A percentile compares a stretch with the other conserved stretches of the same genome.
Conservation (phyloP, 768 basidiomycete species). For the Tremella fuciformis region DNA sequence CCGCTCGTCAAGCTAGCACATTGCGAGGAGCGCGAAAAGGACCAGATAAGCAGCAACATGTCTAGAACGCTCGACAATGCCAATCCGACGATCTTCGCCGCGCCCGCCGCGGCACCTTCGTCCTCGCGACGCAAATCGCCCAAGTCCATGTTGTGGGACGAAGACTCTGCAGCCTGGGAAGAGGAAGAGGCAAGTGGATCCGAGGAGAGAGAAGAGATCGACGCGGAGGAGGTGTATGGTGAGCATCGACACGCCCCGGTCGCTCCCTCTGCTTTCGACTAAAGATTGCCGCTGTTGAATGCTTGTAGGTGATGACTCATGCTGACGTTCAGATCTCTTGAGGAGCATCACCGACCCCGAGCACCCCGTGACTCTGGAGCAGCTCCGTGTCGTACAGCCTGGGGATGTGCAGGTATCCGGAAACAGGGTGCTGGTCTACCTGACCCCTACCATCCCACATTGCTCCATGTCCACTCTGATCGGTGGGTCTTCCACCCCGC, state of each 20-base stretch:
- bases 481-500: slow-evolving; percentile 57
- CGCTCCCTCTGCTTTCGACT: too few species aligned
- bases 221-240: slow-evolving; percentile 93
- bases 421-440: slow-evolving; percentile 75
- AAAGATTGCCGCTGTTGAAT: too few species aligned
- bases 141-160: slow-evolving; percentile 51
- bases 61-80: slow-evolving; percentile 62
- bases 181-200: slow-evolving; percentile 14
- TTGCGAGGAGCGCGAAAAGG: not conserved
- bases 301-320: not conserved
- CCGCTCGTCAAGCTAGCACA: not conserved
- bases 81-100: slow-evolving; percentile 76
- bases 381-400: slow-evolving; percentile 88
- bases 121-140: slow-evolving; percentile 50
- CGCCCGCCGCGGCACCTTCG: slow-evolving; percentile 42
- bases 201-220: slow-evolving; percentile 60
- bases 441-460: slow-evolving; percentile 96
- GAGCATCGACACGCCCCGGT: too few species aligned
- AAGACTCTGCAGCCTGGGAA: slow-evolving; percentile 56
- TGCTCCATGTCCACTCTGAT: slow-evolving; percentile 97
- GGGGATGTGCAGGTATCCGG: slow-evolving; percentile 68
- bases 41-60: slow-evolving; percentile 21
- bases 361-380: slow-evolving; percentile 85
- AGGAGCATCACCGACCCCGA: slow-evolving; percentile 92
- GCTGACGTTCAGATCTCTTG: slow-evolving; percentile 66